These are phyloP conservation scores for Aspergillus aculeatus DNA, from an alignment of 2,329 filamentous ascomycete species.

Conservation along the genomic window DNA sequence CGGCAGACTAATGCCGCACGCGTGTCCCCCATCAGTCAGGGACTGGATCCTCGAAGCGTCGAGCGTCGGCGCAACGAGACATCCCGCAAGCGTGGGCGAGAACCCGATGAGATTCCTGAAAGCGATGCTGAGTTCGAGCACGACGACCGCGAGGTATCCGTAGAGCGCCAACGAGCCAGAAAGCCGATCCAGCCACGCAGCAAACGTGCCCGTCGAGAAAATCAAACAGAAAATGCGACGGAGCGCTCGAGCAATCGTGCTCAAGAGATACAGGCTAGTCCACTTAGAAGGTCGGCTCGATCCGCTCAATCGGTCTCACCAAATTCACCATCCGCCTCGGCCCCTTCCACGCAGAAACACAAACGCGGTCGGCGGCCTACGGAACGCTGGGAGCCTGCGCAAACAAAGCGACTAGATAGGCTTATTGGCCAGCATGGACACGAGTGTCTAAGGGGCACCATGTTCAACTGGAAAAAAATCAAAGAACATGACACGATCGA, in stretches of 20 bases:
- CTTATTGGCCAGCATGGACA: conserved; percentile 49
- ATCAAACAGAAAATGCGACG: not conserved
- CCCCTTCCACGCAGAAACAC: not conserved
- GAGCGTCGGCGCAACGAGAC: conserved; percentile 14
- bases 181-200: conserved; percentile 23
- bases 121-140: conserved; percentile 49
- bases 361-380: too few species aligned
- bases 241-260: not conserved
- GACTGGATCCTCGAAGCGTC: conserved; percentile 20
- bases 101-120: conserved; percentile 23
- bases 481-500: conserved; percentile 34
- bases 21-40: conserved; percentile 38
- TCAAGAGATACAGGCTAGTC: not conserved
- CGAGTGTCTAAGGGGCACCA: not conserved
- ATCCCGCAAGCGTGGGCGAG: conserved; percentile 19
- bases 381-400: too few species aligned
- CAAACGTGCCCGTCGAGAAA: conserved; percentile 11
- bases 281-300: not conserved
- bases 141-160: conserved; percentile 34
- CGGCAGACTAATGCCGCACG: conserved; percentile 34
- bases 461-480: not conserved
- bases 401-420: conserved; percentile 42
- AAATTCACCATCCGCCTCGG: not conserved
- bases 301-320: not conserved
- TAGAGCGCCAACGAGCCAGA: conserved; percentile 34